Conservation (phyloP, 1,284 basidiomycete genomes). For the Pholiota adiposa region DNA sequence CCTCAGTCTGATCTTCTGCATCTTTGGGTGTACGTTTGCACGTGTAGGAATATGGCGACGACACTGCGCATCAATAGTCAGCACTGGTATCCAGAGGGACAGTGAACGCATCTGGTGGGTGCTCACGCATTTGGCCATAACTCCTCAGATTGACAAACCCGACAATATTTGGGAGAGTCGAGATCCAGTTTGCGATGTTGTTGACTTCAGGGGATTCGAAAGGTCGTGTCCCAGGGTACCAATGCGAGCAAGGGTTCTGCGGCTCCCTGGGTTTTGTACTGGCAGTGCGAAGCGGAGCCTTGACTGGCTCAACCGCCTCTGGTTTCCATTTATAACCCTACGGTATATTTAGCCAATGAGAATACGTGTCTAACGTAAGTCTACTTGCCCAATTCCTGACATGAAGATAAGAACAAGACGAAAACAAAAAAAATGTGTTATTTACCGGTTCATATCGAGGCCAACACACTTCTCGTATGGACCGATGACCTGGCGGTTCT, state of each 20-base stretch:
- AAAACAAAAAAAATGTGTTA: background rate
- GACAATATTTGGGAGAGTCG: constrained; percentile 53
- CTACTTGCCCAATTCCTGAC: constrained; percentile 62
- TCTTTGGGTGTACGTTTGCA: constrained; percentile 73
- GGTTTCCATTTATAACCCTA: constrained; percentile 70
- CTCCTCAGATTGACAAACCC: constrained; percentile 80
- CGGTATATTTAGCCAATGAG: constrained; percentile 3
- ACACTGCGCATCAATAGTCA: constrained; percentile 44
- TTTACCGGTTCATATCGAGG: constrained; percentile 78
- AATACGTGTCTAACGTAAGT: background rate
- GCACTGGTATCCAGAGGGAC: background rate
- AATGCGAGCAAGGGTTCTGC: constrained; percentile 67
- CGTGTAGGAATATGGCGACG: constrained; percentile 74
- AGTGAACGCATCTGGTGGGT: background rate
- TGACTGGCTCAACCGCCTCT: constrained; percentile 31
- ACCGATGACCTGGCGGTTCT: constrained; percentile 71
- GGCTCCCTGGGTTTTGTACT: constrained; percentile 33
- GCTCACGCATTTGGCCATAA: constrained; percentile 84
- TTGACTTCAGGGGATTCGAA: constrained; percentile 81
- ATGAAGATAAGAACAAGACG: background rate
- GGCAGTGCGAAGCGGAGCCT: constrained; percentile 11
- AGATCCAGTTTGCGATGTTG: constrained; percentile 74
- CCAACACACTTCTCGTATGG: constrained; percentile 62
- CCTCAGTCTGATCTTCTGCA: constrained; percentile 84
- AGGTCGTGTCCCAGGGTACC: constrained; percentile 72